Evolutionary conservation across 441 rosid species (phyloP).

Genomic region (Erodium chrysanthum): DNA sequence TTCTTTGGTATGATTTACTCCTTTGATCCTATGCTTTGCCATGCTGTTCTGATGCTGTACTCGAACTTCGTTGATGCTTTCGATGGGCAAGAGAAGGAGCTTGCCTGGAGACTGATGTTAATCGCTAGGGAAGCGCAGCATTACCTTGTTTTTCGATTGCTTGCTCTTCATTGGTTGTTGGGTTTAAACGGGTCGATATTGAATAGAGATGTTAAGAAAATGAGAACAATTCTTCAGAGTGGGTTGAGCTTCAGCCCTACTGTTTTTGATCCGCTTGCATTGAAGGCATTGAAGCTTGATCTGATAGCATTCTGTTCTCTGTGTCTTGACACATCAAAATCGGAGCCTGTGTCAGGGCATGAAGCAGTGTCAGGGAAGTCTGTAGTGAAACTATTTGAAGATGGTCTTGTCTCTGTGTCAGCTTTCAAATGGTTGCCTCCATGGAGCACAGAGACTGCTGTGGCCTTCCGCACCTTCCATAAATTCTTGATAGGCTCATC

Average conservation of each 20-base stretch:
- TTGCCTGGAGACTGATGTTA: constrained; percentile 53
- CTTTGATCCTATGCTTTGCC: constrained; percentile 65
- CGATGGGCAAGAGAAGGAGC: constrained; percentile 68
- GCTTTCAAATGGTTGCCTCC: constrained; percentile 91
- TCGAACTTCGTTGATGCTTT: constrained; percentile 48
- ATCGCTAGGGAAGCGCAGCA: constrained; percentile 61
- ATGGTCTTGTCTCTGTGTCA: constrained; percentile 60
- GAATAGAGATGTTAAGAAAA: constrained; percentile 39
- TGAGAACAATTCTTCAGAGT: constrained; percentile 39
- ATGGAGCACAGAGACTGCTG: constrained; percentile 79
- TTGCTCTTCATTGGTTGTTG: constrained; percentile 71
- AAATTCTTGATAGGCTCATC: constrained; percentile 70
- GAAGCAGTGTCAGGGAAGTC: constrained; percentile 18
- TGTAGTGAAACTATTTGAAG: constrained; percentile 39
- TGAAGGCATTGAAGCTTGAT: constrained; percentile 79
- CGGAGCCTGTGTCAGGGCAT: constrained; percentile 20
- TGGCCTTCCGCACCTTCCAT: constrained; percentile 75
- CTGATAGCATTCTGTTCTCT: constrained; percentile 56
- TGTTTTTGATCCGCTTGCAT: constrained; percentile 79
- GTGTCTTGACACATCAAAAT: constrained; percentile 34
- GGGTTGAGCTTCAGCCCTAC: constrained; percentile 55
- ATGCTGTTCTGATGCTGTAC: constrained; percentile 58
- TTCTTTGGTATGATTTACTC: constrained; percentile 77
- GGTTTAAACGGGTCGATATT: constrained; percentile 44
- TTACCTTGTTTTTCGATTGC: constrained; percentile 59